Conservation (phyloP, 768 basidiomycete species). For the Phaffia tasmanica region DNA sequence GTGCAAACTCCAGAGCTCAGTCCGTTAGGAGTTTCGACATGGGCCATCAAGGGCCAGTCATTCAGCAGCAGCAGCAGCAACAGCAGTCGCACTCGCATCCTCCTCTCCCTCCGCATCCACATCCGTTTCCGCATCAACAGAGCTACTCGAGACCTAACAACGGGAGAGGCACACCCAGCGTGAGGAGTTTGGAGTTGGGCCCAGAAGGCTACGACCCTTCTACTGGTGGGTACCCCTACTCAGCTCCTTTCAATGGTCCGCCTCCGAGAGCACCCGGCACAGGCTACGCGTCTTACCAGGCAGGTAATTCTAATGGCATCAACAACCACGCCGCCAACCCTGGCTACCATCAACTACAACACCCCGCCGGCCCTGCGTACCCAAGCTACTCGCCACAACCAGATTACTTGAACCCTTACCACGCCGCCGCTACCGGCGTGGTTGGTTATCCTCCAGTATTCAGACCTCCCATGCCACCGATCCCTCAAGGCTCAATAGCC, state of each 20-base stretch:
- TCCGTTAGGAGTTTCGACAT: slow-evolving; percentile 25
- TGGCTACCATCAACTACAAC: slow-evolving; percentile 21
- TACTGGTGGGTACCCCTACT: slow-evolving; percentile 4
- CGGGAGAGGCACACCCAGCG: slow-evolving; percentile 30
- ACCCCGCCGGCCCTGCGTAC: slow-evolving; percentile 21
- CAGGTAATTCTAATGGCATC: background rate
- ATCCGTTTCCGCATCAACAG: slow-evolving; percentile 25
- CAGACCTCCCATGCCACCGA: slow-evolving; percentile 22
- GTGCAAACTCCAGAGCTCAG: slow-evolving; percentile 12
- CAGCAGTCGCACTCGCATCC: slow-evolving; percentile 23
- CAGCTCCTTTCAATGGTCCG: no score
- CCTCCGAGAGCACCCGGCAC: no score
- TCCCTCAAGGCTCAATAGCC: slow-evolving; percentile 32
- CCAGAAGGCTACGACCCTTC: slow-evolving; percentile 34
- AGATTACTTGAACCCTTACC: slow-evolving; percentile 37
- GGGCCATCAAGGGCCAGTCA: slow-evolving; percentile 22
- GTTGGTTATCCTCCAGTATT: slow-evolving; percentile 31
- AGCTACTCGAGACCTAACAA: slow-evolving; percentile 21
- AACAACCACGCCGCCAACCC: slow-evolving; percentile 1
- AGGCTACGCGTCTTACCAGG: no score
- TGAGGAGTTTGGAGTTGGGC: slow-evolving; percentile 36
- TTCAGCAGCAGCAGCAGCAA: slow-evolving; percentile 27
- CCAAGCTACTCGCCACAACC: slow-evolving; percentile 26
- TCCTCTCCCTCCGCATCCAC: slow-evolving; percentile 19
- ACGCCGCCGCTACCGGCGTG: slow-evolving; percentile 36